A percentile compares a stretch with the other conserved stretches of the same genome.
Conservation (phyloP, 305 asterid genomes). For the Euphrasia arctica region DNA sequence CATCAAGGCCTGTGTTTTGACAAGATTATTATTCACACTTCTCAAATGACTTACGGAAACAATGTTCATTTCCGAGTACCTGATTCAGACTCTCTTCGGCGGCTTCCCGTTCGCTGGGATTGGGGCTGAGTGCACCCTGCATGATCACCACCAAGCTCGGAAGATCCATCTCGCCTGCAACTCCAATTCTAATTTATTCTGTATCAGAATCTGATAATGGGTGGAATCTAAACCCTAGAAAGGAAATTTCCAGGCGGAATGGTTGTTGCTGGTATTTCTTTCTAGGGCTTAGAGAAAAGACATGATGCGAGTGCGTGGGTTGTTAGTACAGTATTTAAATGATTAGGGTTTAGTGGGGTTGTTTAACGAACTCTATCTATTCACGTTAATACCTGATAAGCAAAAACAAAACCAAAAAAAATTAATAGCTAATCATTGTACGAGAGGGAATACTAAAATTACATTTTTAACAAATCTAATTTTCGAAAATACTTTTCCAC, state of each 20-base stretch:
- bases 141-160: slow-evolving; percentile 64
- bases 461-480: no score
- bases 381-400: not conserved
- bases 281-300: slow-evolving; percentile 49
- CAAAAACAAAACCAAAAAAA: no score
- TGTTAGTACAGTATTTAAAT: slow-evolving; percentile 45
- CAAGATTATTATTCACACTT: slow-evolving; percentile 16
- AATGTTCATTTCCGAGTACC: slow-evolving; percentile 33
- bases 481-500: no score
- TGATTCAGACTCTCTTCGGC: slow-evolving; percentile 91
- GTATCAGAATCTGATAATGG: not conserved
- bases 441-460: no score
- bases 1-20: slow-evolving; percentile 12
- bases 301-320: slow-evolving; percentile 31
- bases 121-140: slow-evolving; percentile 83
- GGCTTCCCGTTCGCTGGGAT: slow-evolving; percentile 77
- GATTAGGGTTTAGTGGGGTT: slow-evolving; percentile 68
- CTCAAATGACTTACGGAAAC: not conserved
- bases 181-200: slow-evolving; percentile 3
- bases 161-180: slow-evolving; percentile 68
- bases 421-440: no score
- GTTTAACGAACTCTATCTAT: slow-evolving; percentile 2
- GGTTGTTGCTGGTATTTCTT: slow-evolving; percentile 26
- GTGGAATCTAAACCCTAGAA: slow-evolving; percentile 34
- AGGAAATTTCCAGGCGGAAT: slow-evolving; percentile 22